Percentiles rank a stretch among this genome's conserved stretches.
These are phyloP conservation scores for Boletellus emodensis DNA, from an alignment of 768 basidiomycete species.

Conservation along the genomic window DNA sequence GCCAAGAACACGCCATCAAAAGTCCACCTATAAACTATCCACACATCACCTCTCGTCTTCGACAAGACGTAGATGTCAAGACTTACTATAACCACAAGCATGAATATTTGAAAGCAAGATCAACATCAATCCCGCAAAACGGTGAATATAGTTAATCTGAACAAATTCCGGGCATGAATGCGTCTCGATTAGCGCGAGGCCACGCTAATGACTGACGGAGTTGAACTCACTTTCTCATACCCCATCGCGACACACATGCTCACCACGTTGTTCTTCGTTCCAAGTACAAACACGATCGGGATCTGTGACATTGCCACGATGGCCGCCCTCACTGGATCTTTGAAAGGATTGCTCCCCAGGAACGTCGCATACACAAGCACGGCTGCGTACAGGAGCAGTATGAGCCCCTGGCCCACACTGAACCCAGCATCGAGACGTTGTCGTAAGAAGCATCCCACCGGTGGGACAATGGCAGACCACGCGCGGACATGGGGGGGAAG, in stretches of 20 bases:
- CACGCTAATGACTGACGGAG: not conserved
- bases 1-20: constrained; percentile 15
- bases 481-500: constrained; percentile 37
- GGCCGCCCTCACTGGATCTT: constrained; percentile 31
- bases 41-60: not conserved
- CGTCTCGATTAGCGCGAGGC: not conserved
- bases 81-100: constrained; percentile 38
- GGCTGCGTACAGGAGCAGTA: constrained; percentile 35
- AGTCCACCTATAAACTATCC: constrained; percentile 29
- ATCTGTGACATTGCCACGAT: constrained; percentile 42
- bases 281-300: constrained; percentile 41
- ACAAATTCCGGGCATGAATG: not conserved
- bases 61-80: not conserved
- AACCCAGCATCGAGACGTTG: constrained; percentile 34
- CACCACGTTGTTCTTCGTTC: constrained; percentile 48
- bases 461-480: constrained; percentile 35
- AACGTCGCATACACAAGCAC: constrained; percentile 37
- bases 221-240: constrained; percentile 43
- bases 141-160: constrained; percentile 53
- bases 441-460: constrained; percentile 30
- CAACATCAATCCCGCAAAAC: constrained; percentile 44
- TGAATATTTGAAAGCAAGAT: constrained; percentile 42
- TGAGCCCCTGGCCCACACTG: constrained; percentile 35
- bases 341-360: constrained; percentile 32
- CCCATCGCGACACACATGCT: constrained; percentile 39